Evolutionary conservation across 305 asterid genomes (phyloP), one percentile per base, ranked within the genome.

Genomic region (Withania somnifera): DNA sequence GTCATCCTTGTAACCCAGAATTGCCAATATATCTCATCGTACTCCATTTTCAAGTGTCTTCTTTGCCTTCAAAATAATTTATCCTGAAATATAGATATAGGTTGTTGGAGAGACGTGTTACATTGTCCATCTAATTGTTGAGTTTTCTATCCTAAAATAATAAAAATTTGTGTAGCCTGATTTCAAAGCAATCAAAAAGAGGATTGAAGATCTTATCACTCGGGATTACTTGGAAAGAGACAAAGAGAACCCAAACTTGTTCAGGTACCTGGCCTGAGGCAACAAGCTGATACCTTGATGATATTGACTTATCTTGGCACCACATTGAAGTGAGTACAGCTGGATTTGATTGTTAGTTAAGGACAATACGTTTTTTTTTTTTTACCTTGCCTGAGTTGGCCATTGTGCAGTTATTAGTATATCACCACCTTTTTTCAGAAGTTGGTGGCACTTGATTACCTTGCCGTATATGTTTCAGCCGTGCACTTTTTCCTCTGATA

Each of bases 171-270:
- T 84, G 85, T 91, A 90, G 91, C 93, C 91, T 36, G 91, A 90
- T 80, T 69, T 90, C 56, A 90, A 82, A 78, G 86, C 84, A 50
- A 88, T 91, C 82, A 90, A 90, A 52, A 89, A 86, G 90, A 60
- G 94, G 63, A 90, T 90, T 68, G 93, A 90, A 80, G 89, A 89
- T 81, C 87, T 90, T 45, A 89, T 89, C 24, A 80, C 87, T 7
- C 81, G 88, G 9, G 91, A 89, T 11, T 91, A 87, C 84, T 66
- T 91, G 87, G 90, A 88, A 73, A 84, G 92, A 76, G 92, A 88
- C 81, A 68, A 40, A 75, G 86, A 86, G 53, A 87, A 83, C 75
- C 86, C 92, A 5, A 87, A 86, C 83, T 0, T 66, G 73, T 87
- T 84, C 90, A 87, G 67, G 83, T 90, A 92, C 84, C 71, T 88